Evolutionary conservation across 768 basidiomycete species (phyloP).

Genomic region (Cyclocybe cylindracea): DNA sequence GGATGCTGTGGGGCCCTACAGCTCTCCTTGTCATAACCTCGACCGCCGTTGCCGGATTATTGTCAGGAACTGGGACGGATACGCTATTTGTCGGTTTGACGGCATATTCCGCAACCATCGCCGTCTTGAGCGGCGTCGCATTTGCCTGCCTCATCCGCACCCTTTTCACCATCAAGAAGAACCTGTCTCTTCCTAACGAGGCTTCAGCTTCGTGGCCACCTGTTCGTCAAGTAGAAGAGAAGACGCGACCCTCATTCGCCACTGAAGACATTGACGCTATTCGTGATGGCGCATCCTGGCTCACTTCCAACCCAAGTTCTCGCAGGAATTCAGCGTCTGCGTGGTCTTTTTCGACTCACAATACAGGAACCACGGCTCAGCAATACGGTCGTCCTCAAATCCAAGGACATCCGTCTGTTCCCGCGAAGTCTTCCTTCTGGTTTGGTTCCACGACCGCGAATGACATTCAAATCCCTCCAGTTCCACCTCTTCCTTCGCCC

Average conservation of each 20-base stretch:
- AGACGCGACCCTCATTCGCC: conserved; percentile 62
- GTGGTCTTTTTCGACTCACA: conserved; percentile 75
- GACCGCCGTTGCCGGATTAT: conserved; percentile 57
- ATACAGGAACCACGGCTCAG: conserved; percentile 40
- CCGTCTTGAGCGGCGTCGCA: conserved; percentile 49
- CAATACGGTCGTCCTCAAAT: conserved; percentile 39
- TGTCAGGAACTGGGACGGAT: conserved; percentile 53
- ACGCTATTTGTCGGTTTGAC: conserved; percentile 63
- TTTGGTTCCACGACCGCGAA: conserved; percentile 49
- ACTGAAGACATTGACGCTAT: conserved; percentile 75
- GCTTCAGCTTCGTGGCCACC: conserved; percentile 63
- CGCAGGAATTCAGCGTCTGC: conserved; percentile 60
- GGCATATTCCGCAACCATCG: conserved; percentile 56
- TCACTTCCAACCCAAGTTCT: conserved; percentile 65
- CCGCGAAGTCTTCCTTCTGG: conserved; percentile 65
- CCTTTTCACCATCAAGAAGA: conserved; percentile 64
- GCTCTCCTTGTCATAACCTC: conserved; percentile 54
- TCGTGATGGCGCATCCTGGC: conserved; percentile 80
- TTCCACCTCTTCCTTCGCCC: conserved; percentile 67
- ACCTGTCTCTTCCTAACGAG: conserved; percentile 56
- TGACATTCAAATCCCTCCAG: conserved; percentile 57
- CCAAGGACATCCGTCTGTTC: conserved; percentile 42
- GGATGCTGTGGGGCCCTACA: conserved; percentile 74
- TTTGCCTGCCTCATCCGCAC: conserved; percentile 66
- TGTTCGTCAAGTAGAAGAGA: conserved; percentile 48